Percentiles rank a stretch among this genome's conserved stretches.
phyloP scores from a whole-genome alignment of 495 filamentous ascomycete genomes.

The Haplographium delicatum region DNA sequence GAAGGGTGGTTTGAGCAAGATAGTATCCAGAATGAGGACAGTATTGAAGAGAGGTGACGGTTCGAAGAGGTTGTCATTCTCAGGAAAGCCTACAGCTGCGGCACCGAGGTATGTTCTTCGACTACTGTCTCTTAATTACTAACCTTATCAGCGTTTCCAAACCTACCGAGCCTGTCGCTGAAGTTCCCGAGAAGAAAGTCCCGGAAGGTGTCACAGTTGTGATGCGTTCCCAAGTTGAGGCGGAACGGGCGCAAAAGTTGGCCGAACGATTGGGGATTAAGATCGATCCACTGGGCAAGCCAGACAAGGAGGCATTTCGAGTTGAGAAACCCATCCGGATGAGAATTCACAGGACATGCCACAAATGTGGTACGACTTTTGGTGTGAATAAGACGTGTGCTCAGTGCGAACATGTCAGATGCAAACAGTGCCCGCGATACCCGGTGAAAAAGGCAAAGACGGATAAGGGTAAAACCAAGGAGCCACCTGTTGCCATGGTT shows the following conservation, averaged over 20 bases:
- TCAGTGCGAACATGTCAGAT: conserved; percentile 69
- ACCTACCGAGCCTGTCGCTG: neutral
- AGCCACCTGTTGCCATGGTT: conserved; percentile 9
- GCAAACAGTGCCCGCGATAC: conserved; percentile 72
- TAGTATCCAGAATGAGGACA: conserved; percentile 58
- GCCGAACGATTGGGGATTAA: conserved; percentile 18
- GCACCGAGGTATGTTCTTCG: conserved; percentile 30
- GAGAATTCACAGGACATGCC: conserved; percentile 80
- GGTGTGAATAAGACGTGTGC: conserved; percentile 64
- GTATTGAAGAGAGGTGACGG: conserved; percentile 51
- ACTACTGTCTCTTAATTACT: conserved; percentile 6
- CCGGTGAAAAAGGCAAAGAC: conserved; percentile 16
- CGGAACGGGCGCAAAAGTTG: conserved; percentile 19
- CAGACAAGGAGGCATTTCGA: conserved; percentile 34
- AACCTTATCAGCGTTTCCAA: conserved; percentile 4
- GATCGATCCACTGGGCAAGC: conserved; percentile 22
- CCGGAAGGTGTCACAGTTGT: conserved; percentile 12
- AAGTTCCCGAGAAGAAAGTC: neutral
- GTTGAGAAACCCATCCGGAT: conserved; percentile 89
- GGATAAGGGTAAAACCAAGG: conserved; percentile 15
- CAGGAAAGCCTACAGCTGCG: conserved; percentile 19
- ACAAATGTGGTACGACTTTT: conserved; percentile 69
- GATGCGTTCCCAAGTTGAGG: conserved; percentile 25
- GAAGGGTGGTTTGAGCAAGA: conserved; percentile 57
- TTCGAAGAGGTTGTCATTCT: conserved; percentile 37